Conservation (phyloP, 2,329 filamentous ascomycete species). For the Phyllosticta citriasiana region DNA sequence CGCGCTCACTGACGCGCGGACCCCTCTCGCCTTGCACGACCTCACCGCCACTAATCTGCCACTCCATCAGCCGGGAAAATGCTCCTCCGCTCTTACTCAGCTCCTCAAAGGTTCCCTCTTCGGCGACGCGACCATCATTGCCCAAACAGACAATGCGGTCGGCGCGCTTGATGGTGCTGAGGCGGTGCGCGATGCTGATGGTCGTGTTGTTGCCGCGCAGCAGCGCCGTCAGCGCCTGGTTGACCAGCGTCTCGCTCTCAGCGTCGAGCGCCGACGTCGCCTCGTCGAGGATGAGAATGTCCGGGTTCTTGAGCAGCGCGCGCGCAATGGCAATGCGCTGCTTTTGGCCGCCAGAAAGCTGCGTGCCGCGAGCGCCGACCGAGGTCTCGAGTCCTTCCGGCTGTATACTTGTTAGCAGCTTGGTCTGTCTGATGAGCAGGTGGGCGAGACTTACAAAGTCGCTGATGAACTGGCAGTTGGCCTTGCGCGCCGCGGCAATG, state of each 20-base stretch:
- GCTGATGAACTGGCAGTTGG: conserved; percentile 93
- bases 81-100: conserved; percentile 70
- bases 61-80: conserved; percentile 95
- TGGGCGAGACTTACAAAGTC: conserved; percentile 57
- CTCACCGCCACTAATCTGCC: conserved; percentile 89
- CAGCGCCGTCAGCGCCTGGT: conserved; percentile 72
- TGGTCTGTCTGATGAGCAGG: neutral
- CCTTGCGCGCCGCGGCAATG: conserved; percentile 74
- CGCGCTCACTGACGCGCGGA: conserved; percentile 36
- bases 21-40: conserved; percentile 16
- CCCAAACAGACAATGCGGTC: conserved; percentile 91
- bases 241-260: conserved; percentile 93
- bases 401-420: conserved; percentile 24
- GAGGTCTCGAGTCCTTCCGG: conserved; percentile 91
- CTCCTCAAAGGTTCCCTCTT: conserved; percentile 74
- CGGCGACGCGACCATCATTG: conserved; percentile 77
- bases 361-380: conserved; percentile 83
- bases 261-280: conserved; percentile 90
- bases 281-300: conserved; percentile 94
- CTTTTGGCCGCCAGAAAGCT: conserved; percentile 93
- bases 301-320: conserved; percentile 87
- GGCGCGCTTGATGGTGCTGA: conserved; percentile 92
- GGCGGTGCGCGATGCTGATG: conserved; percentile 90
- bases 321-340: conserved; percentile 95
- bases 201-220: conserved; percentile 86